These are phyloP conservation scores for Hibiscus syriacus DNA, from an alignment of 345 rosid genomes.

Conservation along the genomic window DNA sequence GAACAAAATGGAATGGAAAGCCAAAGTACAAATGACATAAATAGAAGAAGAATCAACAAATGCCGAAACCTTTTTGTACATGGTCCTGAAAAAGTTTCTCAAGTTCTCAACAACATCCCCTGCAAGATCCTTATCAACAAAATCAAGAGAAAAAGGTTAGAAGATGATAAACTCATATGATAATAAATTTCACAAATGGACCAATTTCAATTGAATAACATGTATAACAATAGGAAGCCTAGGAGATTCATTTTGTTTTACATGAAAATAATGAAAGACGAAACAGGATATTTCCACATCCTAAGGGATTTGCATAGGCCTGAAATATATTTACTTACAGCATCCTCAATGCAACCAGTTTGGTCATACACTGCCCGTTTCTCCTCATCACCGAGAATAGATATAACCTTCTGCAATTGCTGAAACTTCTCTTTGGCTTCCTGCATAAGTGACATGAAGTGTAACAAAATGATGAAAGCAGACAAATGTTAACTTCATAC, in stretches of 20 bases:
- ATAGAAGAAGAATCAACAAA: not conserved
- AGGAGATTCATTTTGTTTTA: too few relatives aligned
- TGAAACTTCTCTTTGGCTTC: conserved; percentile 95
- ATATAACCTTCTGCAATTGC: conserved; percentile 86
- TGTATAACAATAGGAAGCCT: too few relatives aligned
- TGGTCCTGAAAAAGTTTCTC: conserved; percentile 56
- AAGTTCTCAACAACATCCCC: conserved; percentile 70
- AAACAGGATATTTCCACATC: too few relatives aligned
- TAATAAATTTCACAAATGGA: not conserved
- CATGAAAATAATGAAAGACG: too few relatives aligned
- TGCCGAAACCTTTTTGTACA: conserved; percentile 60
- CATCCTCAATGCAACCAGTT: too few relatives aligned
- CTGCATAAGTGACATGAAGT: conserved; percentile 25
- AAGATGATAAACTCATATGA: not conserved
- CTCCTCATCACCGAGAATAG: conserved; percentile 87
- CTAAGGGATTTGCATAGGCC: too few relatives aligned
- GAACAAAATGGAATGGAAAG: not conserved
- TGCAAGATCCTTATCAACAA: conserved; percentile 61
- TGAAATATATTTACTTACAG: too few relatives aligned
- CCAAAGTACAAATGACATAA: not conserved
- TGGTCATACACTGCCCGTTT: conserved; percentile 72
- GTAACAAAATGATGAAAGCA: not conserved
- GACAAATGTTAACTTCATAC: not conserved
- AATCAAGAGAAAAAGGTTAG: conserved; percentile 2
- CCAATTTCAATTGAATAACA: not conserved